Evolutionary conservation across 2,329 filamentous ascomycete genomes (phyloP).

Genomic region (Xylariaceae sp.): DNA sequence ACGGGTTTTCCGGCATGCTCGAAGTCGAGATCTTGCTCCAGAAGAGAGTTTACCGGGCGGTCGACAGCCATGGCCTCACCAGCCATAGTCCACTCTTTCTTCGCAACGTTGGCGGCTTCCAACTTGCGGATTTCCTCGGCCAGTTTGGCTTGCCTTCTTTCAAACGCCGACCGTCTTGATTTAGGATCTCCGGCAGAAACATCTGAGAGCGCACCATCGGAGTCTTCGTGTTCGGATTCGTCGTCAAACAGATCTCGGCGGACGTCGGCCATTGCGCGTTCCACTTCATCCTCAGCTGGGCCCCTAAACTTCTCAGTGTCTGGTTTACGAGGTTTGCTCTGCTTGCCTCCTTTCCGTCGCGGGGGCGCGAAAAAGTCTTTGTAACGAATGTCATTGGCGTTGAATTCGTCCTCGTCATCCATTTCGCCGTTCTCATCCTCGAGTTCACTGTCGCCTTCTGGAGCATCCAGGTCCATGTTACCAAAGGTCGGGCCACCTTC

Average conservation of each 20-base stretch:
- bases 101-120: slow-evolving; percentile 82
- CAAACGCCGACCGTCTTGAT: slow-evolving; percentile 75
- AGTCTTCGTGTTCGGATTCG: slow-evolving; percentile 57
- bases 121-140: slow-evolving; percentile 86
- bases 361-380: slow-evolving; percentile 91
- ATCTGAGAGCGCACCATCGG: slow-evolving; percentile 59
- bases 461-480: slow-evolving; percentile 67
- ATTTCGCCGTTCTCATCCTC: slow-evolving; percentile 60
- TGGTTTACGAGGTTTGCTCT: slow-evolving; percentile 39
- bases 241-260: slow-evolving; percentile 89
- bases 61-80: slow-evolving; percentile 82
- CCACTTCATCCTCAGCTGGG: slow-evolving; percentile 60
- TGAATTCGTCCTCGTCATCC: slow-evolving; percentile 52
- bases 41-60: slow-evolving; percentile 81
- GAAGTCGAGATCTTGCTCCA: slow-evolving; percentile 94
- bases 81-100: slow-evolving; percentile 82
- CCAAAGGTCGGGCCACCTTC: slow-evolving; percentile 79
- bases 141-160: slow-evolving; percentile 79
- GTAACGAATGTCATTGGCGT: slow-evolving; percentile 87
- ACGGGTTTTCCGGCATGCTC: slow-evolving; percentile 93
- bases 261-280: slow-evolving; percentile 80
- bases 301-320: slow-evolving; percentile 37
- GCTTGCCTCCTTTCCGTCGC: slow-evolving; percentile 61
- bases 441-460: slow-evolving; percentile 62
- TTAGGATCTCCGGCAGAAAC: slow-evolving; percentile 64